phyloP scores from a whole-genome alignment of 108 stramenopile genomes.

The Nannochloropsis gaditana region DNA sequence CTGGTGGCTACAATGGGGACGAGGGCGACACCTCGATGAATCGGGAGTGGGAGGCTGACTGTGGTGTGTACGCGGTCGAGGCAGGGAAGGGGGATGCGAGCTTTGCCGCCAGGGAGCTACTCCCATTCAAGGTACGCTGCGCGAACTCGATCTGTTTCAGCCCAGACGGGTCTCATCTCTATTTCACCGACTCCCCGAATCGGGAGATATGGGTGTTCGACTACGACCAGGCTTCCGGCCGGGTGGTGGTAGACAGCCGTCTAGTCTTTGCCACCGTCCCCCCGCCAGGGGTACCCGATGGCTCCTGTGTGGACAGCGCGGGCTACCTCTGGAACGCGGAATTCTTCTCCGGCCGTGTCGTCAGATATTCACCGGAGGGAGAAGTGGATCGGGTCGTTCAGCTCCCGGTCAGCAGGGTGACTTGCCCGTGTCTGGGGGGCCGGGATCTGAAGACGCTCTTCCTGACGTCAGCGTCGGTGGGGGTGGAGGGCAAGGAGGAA shows the following conservation, averaged over 20 bases:
- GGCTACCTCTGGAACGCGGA: neutral
- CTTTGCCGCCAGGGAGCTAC: neutral
- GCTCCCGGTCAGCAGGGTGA: neutral
- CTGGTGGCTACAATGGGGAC: neutral
- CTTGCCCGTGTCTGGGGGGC: neutral
- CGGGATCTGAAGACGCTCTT: neutral
- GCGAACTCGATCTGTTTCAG: neutral
- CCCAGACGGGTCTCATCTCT: neutral
- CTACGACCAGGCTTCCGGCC: neutral
- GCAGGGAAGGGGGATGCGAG: neutral
- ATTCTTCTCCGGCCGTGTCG: neutral
- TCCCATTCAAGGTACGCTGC: neutral
- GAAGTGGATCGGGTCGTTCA: neutral
- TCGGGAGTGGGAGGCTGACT: neutral
- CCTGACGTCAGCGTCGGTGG: neutral
- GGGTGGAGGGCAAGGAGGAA: neutral
- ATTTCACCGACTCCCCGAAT: neutral
- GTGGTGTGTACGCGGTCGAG: neutral
- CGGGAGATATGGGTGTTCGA: neutral
- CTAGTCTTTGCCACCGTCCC: neutral
- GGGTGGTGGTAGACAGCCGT: neutral
- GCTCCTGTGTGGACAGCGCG: neutral
- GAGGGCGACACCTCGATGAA: neutral
- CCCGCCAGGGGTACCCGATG: neutral
- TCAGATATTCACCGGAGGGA: neutral